A percentile compares a stretch with the other conserved stretches of the same genome.
Conservation (phyloP, 768 basidiomycete genomes). For the Auriscalpium microsporum region DNA sequence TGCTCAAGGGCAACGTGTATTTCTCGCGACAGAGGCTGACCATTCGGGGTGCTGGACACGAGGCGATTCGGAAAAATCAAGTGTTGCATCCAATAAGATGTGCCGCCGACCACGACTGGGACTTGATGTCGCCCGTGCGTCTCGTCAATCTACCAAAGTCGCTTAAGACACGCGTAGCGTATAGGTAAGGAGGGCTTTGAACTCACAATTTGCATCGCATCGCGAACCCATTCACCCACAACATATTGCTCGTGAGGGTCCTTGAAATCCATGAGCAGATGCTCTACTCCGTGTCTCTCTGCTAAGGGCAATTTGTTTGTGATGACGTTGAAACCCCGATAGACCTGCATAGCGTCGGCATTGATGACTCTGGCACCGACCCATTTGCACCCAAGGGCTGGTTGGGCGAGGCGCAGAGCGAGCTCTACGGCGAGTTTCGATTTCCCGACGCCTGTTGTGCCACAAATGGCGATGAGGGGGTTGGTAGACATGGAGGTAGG, state of each 20-base stretch:
- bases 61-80: conserved; percentile 82
- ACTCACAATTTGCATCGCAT: conserved; percentile 70
- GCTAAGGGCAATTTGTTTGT: conserved; percentile 83
- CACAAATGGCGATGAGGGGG: conserved; percentile 79
- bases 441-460: conserved; percentile 95
- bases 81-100: conserved; percentile 96
- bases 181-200: neutral
- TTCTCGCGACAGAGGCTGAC: conserved; percentile 12
- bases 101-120: conserved; percentile 92
- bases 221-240: conserved; percentile 81
- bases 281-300: conserved; percentile 76
- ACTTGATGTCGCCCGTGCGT: conserved; percentile 54
- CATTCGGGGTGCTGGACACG: conserved; percentile 16
- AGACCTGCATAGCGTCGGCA: conserved; percentile 97
- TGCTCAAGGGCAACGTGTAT: conserved; percentile 34
- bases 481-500: conserved; percentile 31
- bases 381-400: conserved; percentile 33
- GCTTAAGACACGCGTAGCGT: neutral
- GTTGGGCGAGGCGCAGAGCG: conserved; percentile 48
- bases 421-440: conserved; percentile 87
- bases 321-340: conserved; percentile 82
- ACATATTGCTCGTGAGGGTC: conserved; percentile 81
- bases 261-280: conserved; percentile 86
- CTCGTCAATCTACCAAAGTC: conserved; percentile 55
- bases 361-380: conserved; percentile 75